These are phyloP conservation scores for Allium cepa DNA, from an alignment of 106 monocot genomes.

Conservation along the genomic window DNA sequence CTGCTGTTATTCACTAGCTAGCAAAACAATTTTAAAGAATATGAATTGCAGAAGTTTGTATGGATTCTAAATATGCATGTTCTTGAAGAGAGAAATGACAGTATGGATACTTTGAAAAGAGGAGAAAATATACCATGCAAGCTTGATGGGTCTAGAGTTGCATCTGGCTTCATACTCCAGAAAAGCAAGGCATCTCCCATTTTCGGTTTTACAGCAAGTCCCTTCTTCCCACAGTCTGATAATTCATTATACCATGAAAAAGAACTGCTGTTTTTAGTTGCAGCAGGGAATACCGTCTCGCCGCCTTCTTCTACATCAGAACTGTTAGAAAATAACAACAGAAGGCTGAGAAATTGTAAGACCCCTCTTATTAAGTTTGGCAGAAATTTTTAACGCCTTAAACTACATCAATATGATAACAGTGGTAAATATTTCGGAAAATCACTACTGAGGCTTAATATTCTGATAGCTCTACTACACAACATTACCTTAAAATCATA, in stretches of 20 bases:
- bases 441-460: too few relatives aligned
- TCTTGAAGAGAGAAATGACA: too few relatives aligned
- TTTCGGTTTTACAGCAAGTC: conserved; percentile 32
- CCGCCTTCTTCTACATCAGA: conserved; percentile 45
- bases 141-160: conserved; percentile 26
- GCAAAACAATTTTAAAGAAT: not conserved
- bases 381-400: too few relatives aligned
- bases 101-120: not conserved
- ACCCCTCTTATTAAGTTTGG: too few relatives aligned
- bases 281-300: conserved; percentile 32
- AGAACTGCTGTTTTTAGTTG: conserved; percentile 22
- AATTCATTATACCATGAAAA: conserved; percentile 28
- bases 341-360: not conserved
- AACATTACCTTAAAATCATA: too few relatives aligned
- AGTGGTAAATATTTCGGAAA: too few relatives aligned
- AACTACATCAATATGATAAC: too few relatives aligned
- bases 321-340: conserved; percentile 1
- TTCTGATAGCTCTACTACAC: too few relatives aligned
- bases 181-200: conserved; percentile 42
- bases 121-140: conserved; percentile 23
- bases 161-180: conserved; percentile 43
- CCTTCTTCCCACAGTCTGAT: conserved; percentile 30
- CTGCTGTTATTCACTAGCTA: not conserved
- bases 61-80: too few relatives aligned
- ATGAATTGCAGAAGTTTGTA: not conserved